A percentile compares a stretch with the other conserved stretches of the same genome.
These are phyloP conservation scores for Mortierella polycephala DNA, from an alignment of 371 early-diverging fungal species.

Conservation along the genomic window DNA sequence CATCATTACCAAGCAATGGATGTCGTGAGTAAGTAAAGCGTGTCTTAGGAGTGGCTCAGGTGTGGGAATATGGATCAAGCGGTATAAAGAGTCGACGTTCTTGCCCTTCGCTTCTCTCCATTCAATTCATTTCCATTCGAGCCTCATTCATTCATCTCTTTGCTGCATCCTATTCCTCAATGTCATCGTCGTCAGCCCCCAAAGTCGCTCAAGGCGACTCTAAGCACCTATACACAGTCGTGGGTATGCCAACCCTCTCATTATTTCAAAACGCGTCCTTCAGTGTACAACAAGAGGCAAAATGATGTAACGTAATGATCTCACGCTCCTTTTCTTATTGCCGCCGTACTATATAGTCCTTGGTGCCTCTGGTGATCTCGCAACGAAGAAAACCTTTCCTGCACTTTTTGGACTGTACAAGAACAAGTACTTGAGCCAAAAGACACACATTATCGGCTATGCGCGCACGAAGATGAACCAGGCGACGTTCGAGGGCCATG, in stretches of 20 bases:
- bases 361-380: conserved; percentile 96
- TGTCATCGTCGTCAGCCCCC: conserved; percentile 14
- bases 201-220: conserved; percentile 16
- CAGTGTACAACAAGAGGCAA: too few species aligned
- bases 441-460: conserved; percentile 92
- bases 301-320: too few species aligned
- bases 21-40: too few species aligned
- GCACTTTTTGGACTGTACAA: conserved; percentile 91
- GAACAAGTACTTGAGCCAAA: conserved; percentile 79
- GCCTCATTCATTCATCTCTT: conserved; percentile 2
- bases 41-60: not conserved
- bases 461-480: conserved; percentile 89
- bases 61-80: not conserved
- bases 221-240: conserved; percentile 46
- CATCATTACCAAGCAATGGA: too few species aligned
- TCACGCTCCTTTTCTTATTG: not conserved
- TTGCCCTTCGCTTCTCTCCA: too few species aligned
- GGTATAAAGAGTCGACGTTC: too few species aligned
- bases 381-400: conserved; percentile 98
- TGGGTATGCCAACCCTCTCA: conserved; percentile 20
- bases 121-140: conserved; percentile 4
- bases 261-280: not conserved
- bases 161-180: not conserved
- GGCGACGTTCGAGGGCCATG: conserved; percentile 80
- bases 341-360: conserved; percentile 63